Evolutionary conservation across 805 yeast species (phyloP).

Genomic region (Saturnispora bothae): DNA sequence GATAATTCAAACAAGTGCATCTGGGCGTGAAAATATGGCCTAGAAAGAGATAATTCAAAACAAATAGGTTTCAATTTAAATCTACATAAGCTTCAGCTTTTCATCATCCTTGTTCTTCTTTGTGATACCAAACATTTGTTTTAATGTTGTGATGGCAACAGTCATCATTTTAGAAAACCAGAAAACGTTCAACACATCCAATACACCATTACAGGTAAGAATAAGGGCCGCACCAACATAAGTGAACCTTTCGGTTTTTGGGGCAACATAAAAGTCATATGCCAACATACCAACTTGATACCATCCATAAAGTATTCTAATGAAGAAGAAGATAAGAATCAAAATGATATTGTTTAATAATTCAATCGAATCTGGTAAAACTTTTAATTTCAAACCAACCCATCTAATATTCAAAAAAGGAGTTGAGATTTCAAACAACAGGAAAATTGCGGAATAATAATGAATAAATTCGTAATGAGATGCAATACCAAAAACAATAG

Average conservation of each 20-base stretch:
- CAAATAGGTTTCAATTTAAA: too few relatives aligned
- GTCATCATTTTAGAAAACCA: constrained; percentile 31
- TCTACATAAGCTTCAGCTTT: constrained; percentile 25
- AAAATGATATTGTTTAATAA: constrained; percentile 26
- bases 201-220: constrained; percentile 23
- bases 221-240: constrained; percentile 20
- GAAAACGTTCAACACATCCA: constrained; percentile 27
- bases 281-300: constrained; percentile 24
- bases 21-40: too few relatives aligned
- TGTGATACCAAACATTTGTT: constrained; percentile 22
- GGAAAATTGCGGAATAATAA: constrained; percentile 27
- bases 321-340: constrained; percentile 26
- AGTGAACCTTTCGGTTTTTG: constrained; percentile 23
- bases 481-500: constrained; percentile 23
- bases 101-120: constrained; percentile 17
- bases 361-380: constrained; percentile 21
- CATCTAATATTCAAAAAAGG: constrained; percentile 30
- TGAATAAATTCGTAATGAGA: constrained; percentile 21
- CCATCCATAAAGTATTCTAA: constrained; percentile 32
- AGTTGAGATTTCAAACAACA: constrained; percentile 29
- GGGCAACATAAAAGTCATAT: constrained; percentile 20
- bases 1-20: too few relatives aligned
- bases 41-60: too few relatives aligned
- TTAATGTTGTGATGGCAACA: constrained; percentile 28
- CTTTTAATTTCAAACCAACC: constrained; percentile 26